phyloP scores from a whole-genome alignment of 352 stramenopile species.

The Pythium sp. region DNA sequence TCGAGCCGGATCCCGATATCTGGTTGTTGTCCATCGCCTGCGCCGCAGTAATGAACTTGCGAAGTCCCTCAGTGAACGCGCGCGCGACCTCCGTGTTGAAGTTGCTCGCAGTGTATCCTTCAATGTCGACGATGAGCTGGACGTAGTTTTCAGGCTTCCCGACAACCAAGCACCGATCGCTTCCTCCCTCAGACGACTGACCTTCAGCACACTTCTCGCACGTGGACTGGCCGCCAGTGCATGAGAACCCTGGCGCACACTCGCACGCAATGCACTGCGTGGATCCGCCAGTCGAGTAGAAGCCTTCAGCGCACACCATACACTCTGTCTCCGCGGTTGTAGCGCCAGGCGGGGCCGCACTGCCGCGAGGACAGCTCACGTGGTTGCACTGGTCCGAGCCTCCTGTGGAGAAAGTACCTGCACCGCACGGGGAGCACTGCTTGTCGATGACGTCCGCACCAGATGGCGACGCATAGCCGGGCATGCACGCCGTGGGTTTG shows the following conservation, averaged over 20 bases:
- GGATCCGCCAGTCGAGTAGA: constrained; percentile 45
- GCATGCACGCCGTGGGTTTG: constrained; percentile 28
- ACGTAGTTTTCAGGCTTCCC: constrained; percentile 29
- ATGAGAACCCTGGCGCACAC: constrained; percentile 31
- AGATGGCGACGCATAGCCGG: constrained; percentile 36
- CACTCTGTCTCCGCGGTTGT: constrained; percentile 27
- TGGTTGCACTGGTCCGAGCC: constrained; percentile 36
- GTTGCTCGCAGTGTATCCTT: constrained; percentile 43
- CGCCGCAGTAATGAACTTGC: constrained; percentile 29
- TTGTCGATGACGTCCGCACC: constrained; percentile 34
- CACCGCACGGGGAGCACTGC: constrained; percentile 35
- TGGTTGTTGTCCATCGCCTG: constrained; percentile 12
- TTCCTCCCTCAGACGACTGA: constrained; percentile 24
- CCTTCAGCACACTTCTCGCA: constrained; percentile 29
- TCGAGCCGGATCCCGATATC: neutral
- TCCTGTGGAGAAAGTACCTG: constrained; percentile 34
- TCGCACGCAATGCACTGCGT: constrained; percentile 44
- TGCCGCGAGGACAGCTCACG: constrained; percentile 32
- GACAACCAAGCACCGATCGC: constrained; percentile 29
- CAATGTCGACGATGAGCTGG: constrained; percentile 35
- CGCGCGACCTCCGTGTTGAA: constrained; percentile 37
- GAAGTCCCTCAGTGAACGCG: constrained; percentile 31
- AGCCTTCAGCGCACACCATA: constrained; percentile 37
- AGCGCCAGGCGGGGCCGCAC: constrained; percentile 29
- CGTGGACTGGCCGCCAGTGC: constrained; percentile 25